Base-by-base conservation (phyloP, 2,329 filamentous ascomycete species). In the Exophiala dermatitidis region DNA sequence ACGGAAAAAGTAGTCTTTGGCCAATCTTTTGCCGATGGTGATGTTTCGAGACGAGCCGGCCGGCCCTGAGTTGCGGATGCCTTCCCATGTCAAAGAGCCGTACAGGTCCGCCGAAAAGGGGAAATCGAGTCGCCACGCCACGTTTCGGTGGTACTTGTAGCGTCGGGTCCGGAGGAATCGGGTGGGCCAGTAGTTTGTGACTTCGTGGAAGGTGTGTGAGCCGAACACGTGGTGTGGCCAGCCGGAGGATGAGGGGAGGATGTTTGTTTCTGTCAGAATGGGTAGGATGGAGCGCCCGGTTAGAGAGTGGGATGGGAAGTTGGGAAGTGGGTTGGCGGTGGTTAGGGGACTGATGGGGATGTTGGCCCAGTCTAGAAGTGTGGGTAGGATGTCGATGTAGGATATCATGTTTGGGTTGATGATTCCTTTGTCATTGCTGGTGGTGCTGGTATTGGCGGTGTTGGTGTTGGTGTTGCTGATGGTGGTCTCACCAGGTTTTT, bases 161-260 rank as follows among this genome's bases (percentile, higher is more conserved):
- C 64, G 62, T 0, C 59, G 61, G 2, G 63, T 69, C n/a, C 75
- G 72, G 34, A 77, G 64, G 57, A 69, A 73, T 8, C 75, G 68
- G 1, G 75, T 78, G 0, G 76, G 75, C 69, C 71, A 78, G 63
- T 77, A 78, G 57, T 77, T 76, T 4, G 68, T 70, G 1, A 74
- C 65, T 54, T 78, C 75, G 51, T 78, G 75, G 60, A 77, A 77
- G 1, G 76, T 78, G 60, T 78, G 75, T 0, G 74, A 77, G 10
- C 76, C 75, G 53, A 73, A 77, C 5, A 77, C 70, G 7, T 71
- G 66, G n/a, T 67, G 56, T 61, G 66, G 65, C 3, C 57, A 60
- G 1, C 62, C 43, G 19, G 19, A 19, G 19, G 19, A 19, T 19
- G 19, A 19, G 19, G 19, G 19, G 19, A 19, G 19, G 19, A 19